phyloP scores from a whole-genome alignment of 345 rosid species.

The Populus ilicifolia region DNA sequence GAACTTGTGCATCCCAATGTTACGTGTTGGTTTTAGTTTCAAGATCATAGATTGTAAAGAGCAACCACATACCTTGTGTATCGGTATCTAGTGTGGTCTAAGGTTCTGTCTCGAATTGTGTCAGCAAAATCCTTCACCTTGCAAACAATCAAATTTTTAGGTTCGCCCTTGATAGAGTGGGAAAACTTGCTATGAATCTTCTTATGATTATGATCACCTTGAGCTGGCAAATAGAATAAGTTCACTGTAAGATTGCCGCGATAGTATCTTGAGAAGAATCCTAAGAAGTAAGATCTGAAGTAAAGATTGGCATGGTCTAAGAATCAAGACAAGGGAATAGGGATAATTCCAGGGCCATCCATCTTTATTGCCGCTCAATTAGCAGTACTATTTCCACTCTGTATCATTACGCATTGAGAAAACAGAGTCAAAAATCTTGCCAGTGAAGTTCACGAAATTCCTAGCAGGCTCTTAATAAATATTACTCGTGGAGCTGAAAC shows the following conservation, averaged over 20 bases:
- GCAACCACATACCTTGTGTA: conserved; percentile 13
- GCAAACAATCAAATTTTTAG: neutral
- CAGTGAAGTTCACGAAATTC: neutral
- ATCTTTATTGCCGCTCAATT: conserved; percentile 7
- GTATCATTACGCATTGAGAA: neutral
- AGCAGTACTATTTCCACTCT: neutral
- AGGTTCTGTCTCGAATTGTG: neutral
- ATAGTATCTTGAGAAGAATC: conserved; percentile 21
- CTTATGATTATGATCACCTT: neutral
- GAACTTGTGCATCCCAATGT: neutral
- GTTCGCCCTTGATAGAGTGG: neutral
- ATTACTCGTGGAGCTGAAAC: neutral
- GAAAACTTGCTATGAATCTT: neutral
- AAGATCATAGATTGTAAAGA: neutral
- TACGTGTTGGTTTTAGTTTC: neutral
- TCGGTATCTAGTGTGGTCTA: neutral
- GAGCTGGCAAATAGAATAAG: neutral
- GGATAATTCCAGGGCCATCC: conserved; percentile 17
- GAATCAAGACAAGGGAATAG: neutral
- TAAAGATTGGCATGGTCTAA: conserved; percentile 9
- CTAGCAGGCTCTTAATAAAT: neutral
- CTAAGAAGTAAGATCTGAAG: conserved; percentile 9
- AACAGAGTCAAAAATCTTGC: neutral
- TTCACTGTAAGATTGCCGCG: neutral
- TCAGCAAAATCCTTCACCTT: neutral